Base-by-base conservation (phyloP, 768 basidiomycete genomes). In the Tricholoma hemisulphureum region DNA sequence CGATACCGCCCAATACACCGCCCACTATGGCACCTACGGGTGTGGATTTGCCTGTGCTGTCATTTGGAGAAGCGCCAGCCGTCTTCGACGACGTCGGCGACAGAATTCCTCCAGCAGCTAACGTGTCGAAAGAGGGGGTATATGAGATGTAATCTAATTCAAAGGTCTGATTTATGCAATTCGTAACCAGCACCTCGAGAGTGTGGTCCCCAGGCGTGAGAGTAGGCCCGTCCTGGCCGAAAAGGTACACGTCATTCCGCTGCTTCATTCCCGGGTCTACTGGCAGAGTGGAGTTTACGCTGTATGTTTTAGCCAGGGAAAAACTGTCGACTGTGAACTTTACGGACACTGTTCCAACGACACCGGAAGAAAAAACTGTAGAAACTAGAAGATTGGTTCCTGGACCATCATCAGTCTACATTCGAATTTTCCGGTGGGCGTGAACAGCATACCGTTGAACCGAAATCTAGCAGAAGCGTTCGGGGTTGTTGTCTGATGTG, bases 141-240 rank as follows among this genome's bases (percentile, higher is more conserved):
- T 67, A 71, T 16, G 65, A 56, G 43, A 72, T 57, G 35, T 70
- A 72, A 54, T 72, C 71, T 23, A 72, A 58, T 3, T 56, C 52
- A 28, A 68, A 66, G 1, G 63, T 62, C 41, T 66, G 66, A 43
- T 67, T 67, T 23, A 62, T 35, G 54, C 64, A 66, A 7, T 58
- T 60, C 1, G 59, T 63, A 28, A 71, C 34, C 18, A 65, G 64
- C 14, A 69, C 66, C 6, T 56, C 48, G 28, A 72, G 60, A 0
- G 65, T 69, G 32, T 71, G 69, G 43, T 67, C 56, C 20, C 67
- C 68, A 10, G 63, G n/a, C n/a, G 26, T 1, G 52, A 52, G 3
- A 69, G 58, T n/a, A 61, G 62, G 39, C 60, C 20, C 18, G 2
- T 39, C n/a, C 9, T 14, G 35, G 24, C 37, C 3, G 39, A 28